Evolutionary conservation across 257 asterid genomes (phyloP), one percentile per base, ranked within the genome.

Genomic region (Oldenlandia corymbosa): DNA sequence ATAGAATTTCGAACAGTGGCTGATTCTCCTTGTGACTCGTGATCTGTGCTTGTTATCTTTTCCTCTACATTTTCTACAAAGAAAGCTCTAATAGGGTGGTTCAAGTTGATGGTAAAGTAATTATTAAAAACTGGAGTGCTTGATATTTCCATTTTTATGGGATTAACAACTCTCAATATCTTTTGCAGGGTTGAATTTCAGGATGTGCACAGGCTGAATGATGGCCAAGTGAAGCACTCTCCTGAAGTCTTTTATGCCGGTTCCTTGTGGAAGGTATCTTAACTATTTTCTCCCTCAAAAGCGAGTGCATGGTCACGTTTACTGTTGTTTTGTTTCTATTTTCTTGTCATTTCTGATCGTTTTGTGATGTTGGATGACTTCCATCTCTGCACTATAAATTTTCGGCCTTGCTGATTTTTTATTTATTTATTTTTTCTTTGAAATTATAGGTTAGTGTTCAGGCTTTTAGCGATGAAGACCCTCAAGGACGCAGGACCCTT

Each of bases 381-480:
- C n/a, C n/a, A n/a, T n/a, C n/a, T 65, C 43, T 42, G 50, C 51
- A 30, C 21, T 39, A 30, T 14, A 32, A 34, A 62, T 41, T 68
- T 54, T 48, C 42, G 8, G 3, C 37, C 16, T 11, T 31, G 18
- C 30, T 27, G 12, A 1, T 20, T 5, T 27, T 10, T 32, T 6
- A 52, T 18, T 32, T 53, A 43, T 11, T 30, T 36, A 66, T 66
- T 70, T 70, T 74, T 54, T 58, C 58, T 74, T 30, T 71, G 73
- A 70, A 74, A 66, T 79, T 68, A 58, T 68, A 92, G 99, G 86
- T 92, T 68, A 92, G 94, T 59, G 84, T 92, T 67, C 99, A 92
- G 90, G 97, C 99, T 66, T 92, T 92, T 72, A 85, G 88, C 55
- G 92, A 92, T 72, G 99, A 92, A 83, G 96, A 92, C 61, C 97